Conservation (phyloP, 2,329 filamentous ascomycete genomes). For the Xylariaceae sp. region DNA sequence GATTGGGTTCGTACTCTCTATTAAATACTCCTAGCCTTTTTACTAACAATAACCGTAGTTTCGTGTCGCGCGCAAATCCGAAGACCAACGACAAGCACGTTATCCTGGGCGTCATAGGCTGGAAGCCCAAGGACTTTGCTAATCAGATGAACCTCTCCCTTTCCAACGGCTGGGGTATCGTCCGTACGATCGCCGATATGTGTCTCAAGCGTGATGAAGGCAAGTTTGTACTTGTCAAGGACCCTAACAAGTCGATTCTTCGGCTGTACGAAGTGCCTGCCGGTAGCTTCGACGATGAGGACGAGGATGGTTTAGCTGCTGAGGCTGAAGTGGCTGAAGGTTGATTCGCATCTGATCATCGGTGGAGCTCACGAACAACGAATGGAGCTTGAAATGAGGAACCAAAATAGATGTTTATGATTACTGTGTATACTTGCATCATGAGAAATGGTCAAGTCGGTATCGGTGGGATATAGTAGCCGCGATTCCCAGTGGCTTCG, state of each 20-base stretch:
- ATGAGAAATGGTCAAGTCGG: neutral
- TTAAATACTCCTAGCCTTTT: neutral
- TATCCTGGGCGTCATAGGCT: constrained; percentile 90
- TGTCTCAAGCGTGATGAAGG: constrained; percentile 71
- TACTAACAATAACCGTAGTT: constrained; percentile 48
- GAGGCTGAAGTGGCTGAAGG: constrained; percentile 16
- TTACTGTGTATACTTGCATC: neutral
- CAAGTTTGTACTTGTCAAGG: constrained; percentile 80
- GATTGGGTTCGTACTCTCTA: constrained; percentile 65
- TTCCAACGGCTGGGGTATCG: constrained; percentile 97
- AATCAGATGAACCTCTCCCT: constrained; percentile 97
- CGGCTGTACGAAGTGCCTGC: constrained; percentile 87
- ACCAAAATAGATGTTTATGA: neutral
- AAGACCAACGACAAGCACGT: constrained; percentile 92
- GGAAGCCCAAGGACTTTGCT: constrained; percentile 97
- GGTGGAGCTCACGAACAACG: no score
- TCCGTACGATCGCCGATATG: constrained; percentile 97
- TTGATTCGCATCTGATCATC: neutral
- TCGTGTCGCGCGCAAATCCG: constrained; percentile 91
- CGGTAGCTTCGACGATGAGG: constrained; percentile 86
- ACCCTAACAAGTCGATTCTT: constrained; percentile 95
- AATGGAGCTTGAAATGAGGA: neutral
- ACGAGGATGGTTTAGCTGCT: constrained; percentile 50
- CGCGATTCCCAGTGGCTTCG: neutral
- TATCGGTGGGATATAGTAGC: neutral